Evolutionary conservation across 495 filamentous ascomycete genomes (phyloP), one percentile per base, ranked within the genome.

Genomic region (Podospora pseudocomata): DNA sequence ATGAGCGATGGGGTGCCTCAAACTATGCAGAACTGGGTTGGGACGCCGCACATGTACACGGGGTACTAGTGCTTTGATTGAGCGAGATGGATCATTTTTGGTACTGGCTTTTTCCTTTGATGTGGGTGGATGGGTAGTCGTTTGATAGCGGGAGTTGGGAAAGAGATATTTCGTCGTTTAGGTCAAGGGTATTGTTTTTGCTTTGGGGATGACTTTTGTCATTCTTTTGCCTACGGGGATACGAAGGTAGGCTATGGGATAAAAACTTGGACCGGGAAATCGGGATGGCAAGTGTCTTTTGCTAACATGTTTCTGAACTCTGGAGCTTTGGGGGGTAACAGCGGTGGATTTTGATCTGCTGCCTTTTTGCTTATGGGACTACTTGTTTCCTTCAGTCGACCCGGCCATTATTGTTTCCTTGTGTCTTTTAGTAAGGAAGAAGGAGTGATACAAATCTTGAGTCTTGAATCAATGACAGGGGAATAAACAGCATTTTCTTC

Each of bases 1-100:
- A 76, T 78, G 67, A 67, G 68, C 16, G 75, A 76, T 18, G 68
- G 69, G 13, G 68, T 64, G 28, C 56, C 67, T 44, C 3, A 63
- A 16, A 65, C 65, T 20, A 67, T 67, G 65, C 70, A 68, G 39
- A 71, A 70, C 56, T 78, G 75, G 74, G 67, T 67, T 18, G 66
- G 66, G 1, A 64, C 64, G 4, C 67, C 59, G 32, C 63, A 66
- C 28, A 68, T 77, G 72, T 74, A 73, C 65, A 13, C 39, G 7
- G 39, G 39, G 39, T 49, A 49, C 15, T 49, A 49, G 9, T 49
- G 30, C 30, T 32, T 13, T 13, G 2, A 13, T 49, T 49, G 2
- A 49, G 9, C 5, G 39, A 13, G 9, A 0, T 49, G 39, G 39
- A 39, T 23, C 23, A 39, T 39, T 39, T 39, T 49, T 49, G 30